Base-by-base conservation (phyloP, 2,329 filamentous ascomycete species). In the Zymoseptoria passerinii region DNA sequence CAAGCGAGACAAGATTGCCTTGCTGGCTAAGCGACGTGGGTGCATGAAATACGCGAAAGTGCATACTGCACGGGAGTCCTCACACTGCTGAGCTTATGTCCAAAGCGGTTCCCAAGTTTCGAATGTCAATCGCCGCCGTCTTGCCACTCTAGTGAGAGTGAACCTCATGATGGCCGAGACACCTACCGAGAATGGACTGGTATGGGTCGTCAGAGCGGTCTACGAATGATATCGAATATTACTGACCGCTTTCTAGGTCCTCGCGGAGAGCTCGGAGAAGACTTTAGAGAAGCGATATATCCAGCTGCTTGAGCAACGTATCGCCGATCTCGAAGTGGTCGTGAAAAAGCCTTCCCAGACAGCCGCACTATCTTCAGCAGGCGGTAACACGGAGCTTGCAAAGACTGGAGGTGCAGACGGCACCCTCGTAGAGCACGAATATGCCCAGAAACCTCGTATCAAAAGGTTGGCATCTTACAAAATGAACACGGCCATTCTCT, bases 261-360 rank as follows among this genome's bases (percentile, higher is more conserved):
- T n/a, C n/a, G n/a, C n/a, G n/a, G n/a, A n/a, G n/a, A n/a, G n/a
- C n/a, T n/a, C n/a, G n/a, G n/a, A n/a, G n/a, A 18, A 28, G 29
- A 28, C 27, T 16, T 16, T 58, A 19, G 56, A 58, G 27, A 27
- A 56, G 19, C 49, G 23, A 27, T 58, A 58, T 44, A 56, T 58
- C 20, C 53, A 48, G 19, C 28, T 58, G 13, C 57, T 58, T 5
- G 57, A 58, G 49, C 18, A 54, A 27, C 57, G 57, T 13, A 55
- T 55, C 20, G 52, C 53, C 28, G 53, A 58, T 23, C 56, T 58
- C 16, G 51, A 58, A 44, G 3, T 44, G 35, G 35, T 16, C 13
- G 35, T n/a, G 10, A 40, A 16, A 9, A 40, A 40, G 16, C 35
- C 35, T 16, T 40, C 35, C 7, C 10, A 9, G 35, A 16, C 3